Percentiles rank a stretch among this genome's conserved stretches.
These are phyloP conservation scores for Calonectria leucothoes DNA, from an alignment of 2,329 filamentous ascomycete species.

Conservation along the genomic window DNA sequence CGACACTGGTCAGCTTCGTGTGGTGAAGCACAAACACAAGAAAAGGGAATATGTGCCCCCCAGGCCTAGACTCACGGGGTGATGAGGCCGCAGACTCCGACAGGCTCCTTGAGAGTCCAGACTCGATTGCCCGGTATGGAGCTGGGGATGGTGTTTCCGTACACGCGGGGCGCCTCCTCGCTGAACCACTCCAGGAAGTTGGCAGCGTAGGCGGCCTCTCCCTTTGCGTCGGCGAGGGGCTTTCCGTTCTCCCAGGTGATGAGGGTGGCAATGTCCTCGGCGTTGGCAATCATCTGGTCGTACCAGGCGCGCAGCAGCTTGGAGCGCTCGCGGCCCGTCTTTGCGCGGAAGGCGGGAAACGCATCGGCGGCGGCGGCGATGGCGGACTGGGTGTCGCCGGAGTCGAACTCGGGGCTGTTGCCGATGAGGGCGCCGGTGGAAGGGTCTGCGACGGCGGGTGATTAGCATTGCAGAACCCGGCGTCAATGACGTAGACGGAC, in stretches of 20 bases:
- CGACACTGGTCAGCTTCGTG: background rate
- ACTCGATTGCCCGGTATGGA: slow-evolving; percentile 79
- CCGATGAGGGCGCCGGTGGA: slow-evolving; percentile 85
- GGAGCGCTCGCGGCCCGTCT: slow-evolving; percentile 79
- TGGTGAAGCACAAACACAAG: background rate
- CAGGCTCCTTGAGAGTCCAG: slow-evolving; percentile 83
- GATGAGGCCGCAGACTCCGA: slow-evolving; percentile 85
- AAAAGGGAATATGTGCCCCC: background rate
- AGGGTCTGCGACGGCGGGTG: slow-evolving; percentile 69
- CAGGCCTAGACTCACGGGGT: slow-evolving; percentile 67
- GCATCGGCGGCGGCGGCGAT: slow-evolving; percentile 86
- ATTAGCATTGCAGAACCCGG: slow-evolving; percentile 7
- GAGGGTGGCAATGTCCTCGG: slow-evolving; percentile 82
- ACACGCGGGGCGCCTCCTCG: slow-evolving; percentile 79
- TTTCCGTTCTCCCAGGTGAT: slow-evolving; percentile 95
- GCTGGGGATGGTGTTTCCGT: slow-evolving; percentile 81
- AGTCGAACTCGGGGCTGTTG: slow-evolving; percentile 85
- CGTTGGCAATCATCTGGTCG: slow-evolving; percentile 81
- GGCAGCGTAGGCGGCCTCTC: slow-evolving; percentile 78
- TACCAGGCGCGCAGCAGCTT: slow-evolving; percentile 84
- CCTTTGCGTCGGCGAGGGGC: slow-evolving; percentile 79
- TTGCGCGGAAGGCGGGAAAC: slow-evolving; percentile 75
- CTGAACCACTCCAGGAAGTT: slow-evolving; percentile 86
- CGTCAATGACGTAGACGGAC: background rate
- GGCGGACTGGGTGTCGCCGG: slow-evolving; percentile 81